phyloP scores from a whole-genome alignment of 2,329 filamentous ascomycete genomes.

The Penicillium sp. region DNA sequence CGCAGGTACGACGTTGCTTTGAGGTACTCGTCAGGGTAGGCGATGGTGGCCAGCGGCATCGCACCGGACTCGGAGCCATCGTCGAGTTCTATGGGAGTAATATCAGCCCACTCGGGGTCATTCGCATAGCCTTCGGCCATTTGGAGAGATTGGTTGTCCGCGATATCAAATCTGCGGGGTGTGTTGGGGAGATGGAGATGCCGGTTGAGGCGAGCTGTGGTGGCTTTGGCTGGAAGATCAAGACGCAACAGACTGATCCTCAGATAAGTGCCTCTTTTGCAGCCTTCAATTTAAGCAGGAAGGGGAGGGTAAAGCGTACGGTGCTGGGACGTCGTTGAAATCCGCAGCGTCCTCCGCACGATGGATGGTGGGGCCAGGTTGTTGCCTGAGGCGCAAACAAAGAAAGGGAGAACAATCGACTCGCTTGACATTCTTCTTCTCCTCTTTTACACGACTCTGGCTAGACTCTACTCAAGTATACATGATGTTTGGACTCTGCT shows the following conservation, averaged over 20 bases:
- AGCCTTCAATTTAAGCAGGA: not conserved
- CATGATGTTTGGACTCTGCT: not conserved
- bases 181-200: not conserved
- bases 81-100: slow-evolving; percentile 78
- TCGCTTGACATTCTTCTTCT: slow-evolving; percentile 16
- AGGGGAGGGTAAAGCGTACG: not conserved
- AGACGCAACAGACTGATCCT: not conserved
- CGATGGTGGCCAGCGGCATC: slow-evolving; percentile 83
- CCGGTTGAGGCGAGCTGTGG: too few species aligned
- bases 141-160: slow-evolving; percentile 9
- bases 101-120: slow-evolving; percentile 80
- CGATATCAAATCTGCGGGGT: slow-evolving; percentile 14
- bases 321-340: not conserved
- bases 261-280: not conserved
- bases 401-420: slow-evolving; percentile 25
- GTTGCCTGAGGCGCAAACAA: slow-evolving; percentile 34
- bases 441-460: not conserved
- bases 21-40: slow-evolving; percentile 85
- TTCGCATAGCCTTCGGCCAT: slow-evolving; percentile 55
- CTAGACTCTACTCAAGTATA: not conserved
- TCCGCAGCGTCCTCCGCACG: slow-evolving; percentile 4
- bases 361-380: slow-evolving; percentile 19
- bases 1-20: slow-evolving; percentile 93
- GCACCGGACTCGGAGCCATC: slow-evolving; percentile 63
- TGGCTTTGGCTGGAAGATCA: not conserved